Evolutionary conservation across 495 filamentous ascomycete species (phyloP).

Genomic region (Letharia lupina): DNA sequence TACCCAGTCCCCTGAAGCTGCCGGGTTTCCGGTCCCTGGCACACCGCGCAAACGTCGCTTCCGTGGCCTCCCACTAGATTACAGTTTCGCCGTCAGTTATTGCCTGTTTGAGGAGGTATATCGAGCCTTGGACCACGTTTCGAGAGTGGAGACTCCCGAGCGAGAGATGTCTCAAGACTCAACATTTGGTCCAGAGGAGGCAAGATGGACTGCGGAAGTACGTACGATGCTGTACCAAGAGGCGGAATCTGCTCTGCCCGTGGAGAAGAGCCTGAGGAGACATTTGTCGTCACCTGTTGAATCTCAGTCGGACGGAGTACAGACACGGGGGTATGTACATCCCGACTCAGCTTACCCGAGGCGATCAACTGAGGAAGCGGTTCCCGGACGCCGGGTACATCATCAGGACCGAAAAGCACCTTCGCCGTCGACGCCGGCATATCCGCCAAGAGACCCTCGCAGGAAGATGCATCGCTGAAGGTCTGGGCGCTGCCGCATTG

Average conservation of each 20-base stretch:
- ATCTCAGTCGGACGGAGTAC: background rate
- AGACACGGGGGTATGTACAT: background rate
- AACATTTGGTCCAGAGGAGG: too few relatives aligned
- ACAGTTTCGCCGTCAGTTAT: too few relatives aligned
- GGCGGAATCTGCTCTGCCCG: background rate
- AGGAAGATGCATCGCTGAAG: background rate
- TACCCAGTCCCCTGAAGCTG: background rate
- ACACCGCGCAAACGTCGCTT: constrained; percentile 1
- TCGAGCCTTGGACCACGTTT: too few relatives aligned
- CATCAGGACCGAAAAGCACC: background rate
- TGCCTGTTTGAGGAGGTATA: too few relatives aligned
- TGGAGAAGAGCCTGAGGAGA: background rate
- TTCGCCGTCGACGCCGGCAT: background rate
- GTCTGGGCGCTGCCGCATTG: background rate
- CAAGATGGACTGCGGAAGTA: too few relatives aligned
- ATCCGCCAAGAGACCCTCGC: background rate
- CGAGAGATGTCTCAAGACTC: too few relatives aligned
- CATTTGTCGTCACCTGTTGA: background rate
- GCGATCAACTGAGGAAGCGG: background rate
- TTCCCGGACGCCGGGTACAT: background rate
- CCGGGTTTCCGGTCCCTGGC: background rate
- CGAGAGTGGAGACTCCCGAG: too few relatives aligned
- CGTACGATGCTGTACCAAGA: background rate
- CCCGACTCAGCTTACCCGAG: background rate
- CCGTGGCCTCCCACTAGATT: background rate